Evolutionary conservation across 768 basidiomycete species (phyloP).

Genomic region (Calocybe gangraenosa): DNA sequence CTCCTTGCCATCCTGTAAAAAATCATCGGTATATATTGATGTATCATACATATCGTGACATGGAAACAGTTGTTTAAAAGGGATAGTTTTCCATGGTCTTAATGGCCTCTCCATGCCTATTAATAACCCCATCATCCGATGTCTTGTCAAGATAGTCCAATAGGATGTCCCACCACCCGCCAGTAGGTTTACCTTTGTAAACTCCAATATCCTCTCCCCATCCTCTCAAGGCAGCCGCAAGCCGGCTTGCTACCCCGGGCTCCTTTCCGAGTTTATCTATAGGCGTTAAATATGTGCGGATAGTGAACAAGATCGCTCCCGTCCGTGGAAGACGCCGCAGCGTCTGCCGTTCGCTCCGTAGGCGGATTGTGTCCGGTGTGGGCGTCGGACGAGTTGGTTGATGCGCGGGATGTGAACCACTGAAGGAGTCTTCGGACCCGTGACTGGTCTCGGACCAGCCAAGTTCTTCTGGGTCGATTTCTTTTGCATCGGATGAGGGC

Average conservation of each 20-base stretch:
- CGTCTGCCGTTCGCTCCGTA: conserved; percentile 65
- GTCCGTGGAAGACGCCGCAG: conserved; percentile 58
- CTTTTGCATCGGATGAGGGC: conserved; percentile 14
- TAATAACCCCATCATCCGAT: conserved; percentile 14
- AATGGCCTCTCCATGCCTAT: conserved; percentile 11
- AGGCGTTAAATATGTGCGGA: conserved; percentile 60
- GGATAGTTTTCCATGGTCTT: conserved; percentile 18
- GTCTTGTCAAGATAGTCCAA: conserved; percentile 34
- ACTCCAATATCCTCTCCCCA: conserved; percentile 61
- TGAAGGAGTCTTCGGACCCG: conserved; percentile 20
- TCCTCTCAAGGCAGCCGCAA: conserved; percentile 59
- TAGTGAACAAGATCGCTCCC: conserved; percentile 66
- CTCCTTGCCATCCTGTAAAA: too few species aligned
- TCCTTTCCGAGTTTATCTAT: conserved; percentile 50
- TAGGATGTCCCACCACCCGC: conserved; percentile 28
- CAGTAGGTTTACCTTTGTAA: conserved; percentile 38
- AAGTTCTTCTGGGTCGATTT: conserved; percentile 59
- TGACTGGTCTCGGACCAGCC: conserved; percentile 47
- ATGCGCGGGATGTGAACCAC: conserved; percentile 14
- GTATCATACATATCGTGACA: neutral
- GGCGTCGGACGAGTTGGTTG: conserved; percentile 18
- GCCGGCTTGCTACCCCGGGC: conserved; percentile 52
- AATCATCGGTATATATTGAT: too few species aligned
- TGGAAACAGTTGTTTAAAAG: conserved; percentile 6
- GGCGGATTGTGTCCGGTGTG: conserved; percentile 40